Percentiles rank a stretch among this genome's conserved stretches.
Evolutionary conservation across 2,329 filamentous ascomycete species (phyloP).

Genomic region (Nannizziopsis arthrosporioides): DNA sequence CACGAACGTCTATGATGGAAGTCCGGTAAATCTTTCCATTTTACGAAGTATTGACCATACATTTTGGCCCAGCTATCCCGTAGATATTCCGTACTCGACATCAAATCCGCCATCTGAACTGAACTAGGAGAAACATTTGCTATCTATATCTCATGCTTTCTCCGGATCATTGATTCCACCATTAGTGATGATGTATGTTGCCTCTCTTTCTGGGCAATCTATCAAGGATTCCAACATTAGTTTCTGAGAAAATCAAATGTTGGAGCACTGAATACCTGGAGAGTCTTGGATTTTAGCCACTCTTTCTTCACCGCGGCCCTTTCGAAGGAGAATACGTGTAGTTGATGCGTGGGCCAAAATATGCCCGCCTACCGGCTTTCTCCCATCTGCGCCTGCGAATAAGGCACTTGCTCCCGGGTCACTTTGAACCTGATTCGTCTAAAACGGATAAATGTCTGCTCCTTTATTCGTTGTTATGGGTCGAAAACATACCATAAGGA

Average conservation of each 20-base stretch:
- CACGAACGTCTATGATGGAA: background rate
- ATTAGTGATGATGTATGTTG: conserved; percentile 58
- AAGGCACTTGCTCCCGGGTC: conserved; percentile 57
- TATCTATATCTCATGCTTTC: conserved; percentile 36
- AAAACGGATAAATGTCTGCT: background rate
- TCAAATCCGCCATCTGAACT: too few relatives aligned
- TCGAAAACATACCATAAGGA: conserved; percentile 42
- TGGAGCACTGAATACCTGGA: conserved; percentile 40
- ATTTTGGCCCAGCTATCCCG: background rate
- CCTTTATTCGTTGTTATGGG: background rate
- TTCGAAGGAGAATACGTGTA: conserved; percentile 54
- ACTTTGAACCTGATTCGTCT: conserved; percentile 62
- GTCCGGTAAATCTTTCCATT: conserved; percentile 2
- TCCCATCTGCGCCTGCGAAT: conserved; percentile 55
- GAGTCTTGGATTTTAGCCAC: conserved; percentile 59
- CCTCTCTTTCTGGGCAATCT: conserved; percentile 58
- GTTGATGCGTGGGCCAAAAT: conserved; percentile 58
- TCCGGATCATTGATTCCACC: conserved; percentile 58
- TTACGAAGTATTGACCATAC: background rate
- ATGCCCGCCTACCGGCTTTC: conserved; percentile 56
- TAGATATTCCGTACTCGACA: background rate
- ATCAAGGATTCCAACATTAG: background rate
- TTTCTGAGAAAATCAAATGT: too few relatives aligned
- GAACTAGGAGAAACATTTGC: background rate
- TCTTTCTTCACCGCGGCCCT: conserved; percentile 57